phyloP scores from a whole-genome alignment of 106 monocot genomes.

The Chionographis japonica region DNA sequence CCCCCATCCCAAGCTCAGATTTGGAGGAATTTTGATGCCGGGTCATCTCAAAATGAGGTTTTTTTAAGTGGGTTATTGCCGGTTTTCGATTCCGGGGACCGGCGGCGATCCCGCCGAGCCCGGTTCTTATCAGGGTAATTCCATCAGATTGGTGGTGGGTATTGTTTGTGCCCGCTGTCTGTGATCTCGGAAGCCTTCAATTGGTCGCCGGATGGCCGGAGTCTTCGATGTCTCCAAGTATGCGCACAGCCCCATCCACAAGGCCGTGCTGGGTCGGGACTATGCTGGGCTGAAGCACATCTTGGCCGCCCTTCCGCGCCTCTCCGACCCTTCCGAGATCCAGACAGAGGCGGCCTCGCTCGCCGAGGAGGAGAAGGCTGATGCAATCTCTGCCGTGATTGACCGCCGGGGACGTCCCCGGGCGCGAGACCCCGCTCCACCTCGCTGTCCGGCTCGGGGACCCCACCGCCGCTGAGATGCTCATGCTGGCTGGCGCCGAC shows the following conservation, averaged over 20 bases:
- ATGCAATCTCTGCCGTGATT: conserved; percentile 55
- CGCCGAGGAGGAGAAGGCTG: conserved; percentile 67
- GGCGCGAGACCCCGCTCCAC: conserved; percentile 75
- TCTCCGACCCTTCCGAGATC: conserved; percentile 43
- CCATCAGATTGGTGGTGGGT: not conserved
- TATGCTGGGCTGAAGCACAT: conserved; percentile 35
- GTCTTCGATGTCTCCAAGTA: conserved; percentile 48
- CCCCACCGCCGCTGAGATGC: conserved; percentile 49
- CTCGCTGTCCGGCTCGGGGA: conserved; percentile 68
- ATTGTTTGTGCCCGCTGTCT: conserved; percentile 2
- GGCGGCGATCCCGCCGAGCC: not conserved
- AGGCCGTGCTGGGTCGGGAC: conserved; percentile 51
- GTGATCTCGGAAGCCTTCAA: not conserved
- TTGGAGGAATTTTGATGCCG: not conserved
- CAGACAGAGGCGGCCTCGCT: conserved; percentile 63
- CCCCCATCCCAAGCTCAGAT: not conserved
- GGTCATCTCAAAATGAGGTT: conserved; percentile 12
- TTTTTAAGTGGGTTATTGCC: conserved; percentile 17
- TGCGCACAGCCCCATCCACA: conserved; percentile 74
- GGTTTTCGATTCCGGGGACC: conserved; percentile 16
- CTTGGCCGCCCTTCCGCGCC: conserved; percentile 46
- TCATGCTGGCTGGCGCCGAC: conserved; percentile 80
- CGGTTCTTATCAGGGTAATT: too few species aligned
- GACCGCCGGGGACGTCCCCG: conserved; percentile 79
- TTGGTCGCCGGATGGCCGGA: conserved; percentile 26